Evolutionary conservation across 1,139 yeast genomes (phyloP), one percentile per base, ranked within the genome.

Genomic region (Protomyces pachydermus): DNA sequence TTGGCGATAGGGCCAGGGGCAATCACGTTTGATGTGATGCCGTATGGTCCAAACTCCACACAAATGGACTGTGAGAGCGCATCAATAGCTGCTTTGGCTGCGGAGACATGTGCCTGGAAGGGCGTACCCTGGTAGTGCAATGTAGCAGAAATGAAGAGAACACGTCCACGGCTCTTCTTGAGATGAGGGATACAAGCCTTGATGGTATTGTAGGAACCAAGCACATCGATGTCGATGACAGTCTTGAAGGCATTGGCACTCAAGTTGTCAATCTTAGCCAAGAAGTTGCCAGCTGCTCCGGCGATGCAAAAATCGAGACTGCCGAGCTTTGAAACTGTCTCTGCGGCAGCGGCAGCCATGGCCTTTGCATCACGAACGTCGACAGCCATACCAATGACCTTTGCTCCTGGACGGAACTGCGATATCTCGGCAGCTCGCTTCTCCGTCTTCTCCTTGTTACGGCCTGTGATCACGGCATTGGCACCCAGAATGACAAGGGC

Each of bases 211-310:
- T 80, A 90, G 12, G 95, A 85, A 1, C 97, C 98, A 54, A 90
- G 75, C 63, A 91, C 77, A 74, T 91, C 98, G 68, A 91, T 91
- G 50, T 84, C 85, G 32, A 90, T 81, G 35, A 91, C 97, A 0
- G 95, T 81, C 74, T 87, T 85, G 80, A 91, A 91, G 1, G 96
- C 97, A 71, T 89, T 89, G 46, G 91, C 74, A 1, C 95, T 86
- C 68, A 91, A 77, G 70, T 85, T 86, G 71, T 85, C 85, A 74
- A 91, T 84, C 73, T 89, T 95, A 39, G 91, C 79, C 68, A 91
- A 75, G 72, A 91, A 91, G 78, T 91, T 91, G 4, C 98, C 97
- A 3, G 97, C 97, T 1, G 98, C 97, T 20, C 97, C 98, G 51
- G 95, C 91, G 74, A 91, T 86, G 52, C 91, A 95, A 72, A 75